Conservation (phyloP, 306 rosid genomes). For the Pyrus betulifolia region DNA sequence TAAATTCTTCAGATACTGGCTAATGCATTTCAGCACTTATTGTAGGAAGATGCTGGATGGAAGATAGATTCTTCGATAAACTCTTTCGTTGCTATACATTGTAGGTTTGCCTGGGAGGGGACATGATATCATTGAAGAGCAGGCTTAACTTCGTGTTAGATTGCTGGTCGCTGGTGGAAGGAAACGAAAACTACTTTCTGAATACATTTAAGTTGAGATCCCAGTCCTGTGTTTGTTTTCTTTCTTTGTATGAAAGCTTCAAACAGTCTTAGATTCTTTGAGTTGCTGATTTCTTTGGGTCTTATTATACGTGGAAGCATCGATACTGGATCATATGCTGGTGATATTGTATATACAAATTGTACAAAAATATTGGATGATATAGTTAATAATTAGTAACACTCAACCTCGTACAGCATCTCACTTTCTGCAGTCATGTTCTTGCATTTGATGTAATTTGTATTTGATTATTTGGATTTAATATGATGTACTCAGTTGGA, state of each 20-base stretch:
- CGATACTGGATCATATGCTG: background rate
- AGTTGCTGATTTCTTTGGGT: constrained; percentile 16
- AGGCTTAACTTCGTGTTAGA: constrained; percentile 14
- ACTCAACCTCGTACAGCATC: constrained; percentile 12
- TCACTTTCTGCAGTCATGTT: background rate
- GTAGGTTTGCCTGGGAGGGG: constrained; percentile 5
- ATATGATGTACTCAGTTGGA: background rate
- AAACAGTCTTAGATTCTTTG: constrained; percentile 11
- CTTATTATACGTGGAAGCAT: constrained; percentile 12
- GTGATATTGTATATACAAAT: background rate
- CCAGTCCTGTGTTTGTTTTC: constrained; percentile 6
- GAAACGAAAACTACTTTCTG: constrained; percentile 6
- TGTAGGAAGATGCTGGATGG: constrained; percentile 23
- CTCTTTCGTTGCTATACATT: constrained; percentile 11
- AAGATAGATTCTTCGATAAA: constrained; percentile 11
- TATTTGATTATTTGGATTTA: background rate
- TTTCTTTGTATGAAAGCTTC: constrained; percentile 17
- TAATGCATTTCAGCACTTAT: constrained; percentile 9
- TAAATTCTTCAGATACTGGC: background rate
- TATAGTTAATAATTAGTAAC: constrained; percentile 1
- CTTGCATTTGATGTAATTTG: background rate
- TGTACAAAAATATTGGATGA: background rate
- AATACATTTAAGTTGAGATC: constrained; percentile 16
- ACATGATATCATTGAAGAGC: constrained; percentile 1
- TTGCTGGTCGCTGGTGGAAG: constrained; percentile 15